Conservation (phyloP, 345 rosid genomes). For the Excoecaria cochinchinensis region DNA sequence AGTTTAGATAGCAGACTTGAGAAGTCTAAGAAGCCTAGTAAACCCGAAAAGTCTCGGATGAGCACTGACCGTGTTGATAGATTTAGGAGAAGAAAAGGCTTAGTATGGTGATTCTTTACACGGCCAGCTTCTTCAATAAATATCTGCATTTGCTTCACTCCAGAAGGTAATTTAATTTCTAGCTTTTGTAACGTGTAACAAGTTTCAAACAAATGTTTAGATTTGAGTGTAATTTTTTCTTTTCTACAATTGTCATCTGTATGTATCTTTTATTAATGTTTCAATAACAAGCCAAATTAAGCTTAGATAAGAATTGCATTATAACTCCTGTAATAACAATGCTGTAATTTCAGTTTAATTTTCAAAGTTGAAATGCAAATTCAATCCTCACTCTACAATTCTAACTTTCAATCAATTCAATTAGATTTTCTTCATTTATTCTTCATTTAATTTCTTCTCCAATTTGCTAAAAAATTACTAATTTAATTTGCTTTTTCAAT, state of each 20-base stretch:
- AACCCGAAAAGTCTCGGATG: slow-evolving; percentile 94
- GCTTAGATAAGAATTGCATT: slow-evolving; percentile 10
- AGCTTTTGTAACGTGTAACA: slow-evolving; percentile 21
- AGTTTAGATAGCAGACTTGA: slow-evolving; percentile 94
- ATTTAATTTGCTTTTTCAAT: no score
- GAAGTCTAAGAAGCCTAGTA: slow-evolving; percentile 76
- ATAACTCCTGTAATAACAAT: slow-evolving; percentile 25
- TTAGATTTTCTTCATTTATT: no score
- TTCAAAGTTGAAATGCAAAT: no score
- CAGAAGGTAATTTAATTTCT: slow-evolving; percentile 30
- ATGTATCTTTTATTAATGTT: slow-evolving; percentile 19
- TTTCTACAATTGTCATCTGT: slow-evolving; percentile 27
- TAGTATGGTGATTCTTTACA: slow-evolving; percentile 67
- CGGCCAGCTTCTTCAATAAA: slow-evolving; percentile 32
- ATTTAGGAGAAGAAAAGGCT: slow-evolving; percentile 63
- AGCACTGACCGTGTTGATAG: slow-evolving; percentile 84
- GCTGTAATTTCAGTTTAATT: no score
- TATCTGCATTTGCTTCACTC: slow-evolving; percentile 13
- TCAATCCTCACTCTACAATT: no score
- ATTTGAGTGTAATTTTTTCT: slow-evolving; percentile 26
- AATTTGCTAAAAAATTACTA: no score
- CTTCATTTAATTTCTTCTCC: no score
- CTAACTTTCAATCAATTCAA: no score
- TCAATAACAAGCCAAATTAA: slow-evolving; percentile 18
- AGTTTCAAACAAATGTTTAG: slow-evolving; percentile 23